Evolutionary conservation across 257 asterid species (phyloP).

Genomic region (Solanum pimpinellifolium): DNA sequence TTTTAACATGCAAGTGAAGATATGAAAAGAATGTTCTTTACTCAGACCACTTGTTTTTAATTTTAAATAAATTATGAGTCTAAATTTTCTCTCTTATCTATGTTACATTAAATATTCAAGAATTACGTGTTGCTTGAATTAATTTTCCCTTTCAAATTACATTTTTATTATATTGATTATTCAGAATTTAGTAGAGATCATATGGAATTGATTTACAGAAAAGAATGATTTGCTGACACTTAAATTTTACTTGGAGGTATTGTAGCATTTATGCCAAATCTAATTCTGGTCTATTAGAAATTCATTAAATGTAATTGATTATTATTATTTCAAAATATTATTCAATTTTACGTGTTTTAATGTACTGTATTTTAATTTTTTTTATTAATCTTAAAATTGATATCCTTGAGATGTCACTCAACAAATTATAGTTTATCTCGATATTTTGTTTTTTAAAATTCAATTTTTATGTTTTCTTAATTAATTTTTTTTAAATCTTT

Average conservation of each 20-base stretch:
- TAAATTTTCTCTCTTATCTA: background rate
- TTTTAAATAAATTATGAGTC: background rate
- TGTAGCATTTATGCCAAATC: background rate
- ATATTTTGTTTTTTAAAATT: too few relatives aligned
- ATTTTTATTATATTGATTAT: too few relatives aligned
- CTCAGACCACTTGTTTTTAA: background rate
- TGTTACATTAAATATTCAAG: background rate
- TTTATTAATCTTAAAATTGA: too few relatives aligned
- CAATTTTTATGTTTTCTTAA: background rate
- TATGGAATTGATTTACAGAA: background rate
- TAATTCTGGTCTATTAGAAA: background rate
- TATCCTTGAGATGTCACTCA: background rate
- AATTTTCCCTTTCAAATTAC: too few relatives aligned
- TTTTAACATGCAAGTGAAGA: background rate
- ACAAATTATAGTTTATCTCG: too few relatives aligned
- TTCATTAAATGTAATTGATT: background rate
- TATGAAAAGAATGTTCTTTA: background rate
- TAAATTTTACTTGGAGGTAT: background rate
- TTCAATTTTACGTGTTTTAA: background rate
- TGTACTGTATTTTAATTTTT: background rate
- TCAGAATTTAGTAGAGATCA: background rate
- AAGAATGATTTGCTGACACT: background rate
- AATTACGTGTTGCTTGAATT: background rate
- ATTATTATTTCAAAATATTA: too few relatives aligned
- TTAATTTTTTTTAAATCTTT: background rate